Evolutionary conservation across 306 rosid genomes (phyloP), one percentile per base, ranked within the genome.

Genomic region (Prunus salicina): DNA sequence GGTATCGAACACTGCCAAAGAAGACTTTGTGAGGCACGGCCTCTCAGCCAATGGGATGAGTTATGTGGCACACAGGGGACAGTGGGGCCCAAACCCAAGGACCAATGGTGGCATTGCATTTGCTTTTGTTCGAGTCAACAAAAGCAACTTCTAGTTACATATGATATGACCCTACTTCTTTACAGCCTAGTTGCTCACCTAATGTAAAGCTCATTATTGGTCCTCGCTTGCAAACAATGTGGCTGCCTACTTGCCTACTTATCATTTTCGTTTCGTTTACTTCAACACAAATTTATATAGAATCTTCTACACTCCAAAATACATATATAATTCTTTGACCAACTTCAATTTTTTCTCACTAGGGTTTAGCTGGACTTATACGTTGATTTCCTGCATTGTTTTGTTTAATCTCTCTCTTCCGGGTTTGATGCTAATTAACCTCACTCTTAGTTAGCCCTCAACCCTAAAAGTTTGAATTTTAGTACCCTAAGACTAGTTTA

Each of bases 41-140:
- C 78, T 73, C 67, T 71, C 68, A 55, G 71, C 88, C 82, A 85
- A 79, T 83, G 80, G 79, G 83, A 81, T 34, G 72, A 71, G 83
- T 71, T 88, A 82, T 86, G 88, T 88, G 88, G 87, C 87, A 82
- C 71, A 64, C 86, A 84, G 87, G 81, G 79, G 43, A 30, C 6
- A 18, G 60, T 65, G 78, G 92, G 51, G n/a, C 82, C 82, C 80
- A 67, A 24, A 1, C 7, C 34, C 28, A 71, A 62, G 65, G 76
- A 76, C 55, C 68, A 78, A 80, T 77, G 53, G 43, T 14, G 61
- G 4, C 64, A 30, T 30, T 46, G 38, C 16, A 4, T 25, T 52
- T 52, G 38, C 20, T 6, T 25, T 52, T 60, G 22, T 75, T 58
- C 24, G 18, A 62, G 93, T 89, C 93, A 86, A 86, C 80, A 89